These are phyloP conservation scores for Diphasiastrum complanatum DNA, from an alignment of 83 land plant species.

Conservation along the genomic window DNA sequence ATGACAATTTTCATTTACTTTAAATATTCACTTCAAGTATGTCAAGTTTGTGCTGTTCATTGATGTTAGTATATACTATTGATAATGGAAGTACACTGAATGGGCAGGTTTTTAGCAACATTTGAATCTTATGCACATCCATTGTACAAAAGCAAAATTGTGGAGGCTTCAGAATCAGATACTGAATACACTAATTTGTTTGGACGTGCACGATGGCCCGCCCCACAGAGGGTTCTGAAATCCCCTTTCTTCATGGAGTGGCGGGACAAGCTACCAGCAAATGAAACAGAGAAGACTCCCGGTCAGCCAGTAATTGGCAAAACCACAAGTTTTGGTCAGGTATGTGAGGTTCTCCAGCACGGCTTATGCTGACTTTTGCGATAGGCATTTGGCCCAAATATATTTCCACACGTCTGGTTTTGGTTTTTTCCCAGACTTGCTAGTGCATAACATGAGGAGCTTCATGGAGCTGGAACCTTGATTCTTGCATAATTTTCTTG, in stretches of 20 bases:
- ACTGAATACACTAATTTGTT: slow-evolving; percentile 23
- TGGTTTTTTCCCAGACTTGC: background rate
- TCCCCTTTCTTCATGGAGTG: slow-evolving; percentile 22
- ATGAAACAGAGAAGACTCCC: slow-evolving; percentile 4
- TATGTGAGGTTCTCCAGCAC: no score
- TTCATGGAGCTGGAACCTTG: no score
- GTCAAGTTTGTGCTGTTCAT: no score
- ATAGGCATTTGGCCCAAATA: no score
- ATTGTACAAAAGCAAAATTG: slow-evolving; percentile 23
- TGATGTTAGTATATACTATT: background rate
- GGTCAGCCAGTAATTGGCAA: slow-evolving; percentile 19
- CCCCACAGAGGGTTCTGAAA: slow-evolving; percentile 20
- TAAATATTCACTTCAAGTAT: no score
- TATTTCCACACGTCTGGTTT: no score
- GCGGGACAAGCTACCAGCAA: slow-evolving; percentile 28
- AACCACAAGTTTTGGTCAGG: slow-evolving; percentile 14
- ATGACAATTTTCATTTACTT: no score
- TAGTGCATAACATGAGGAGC: background rate
- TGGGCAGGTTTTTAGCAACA: slow-evolving; percentile 25
- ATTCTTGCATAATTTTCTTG: background rate
- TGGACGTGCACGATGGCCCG: slow-evolving; percentile 19
- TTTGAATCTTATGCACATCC: slow-evolving; percentile 22
- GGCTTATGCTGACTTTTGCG: no score
- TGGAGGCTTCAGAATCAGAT: slow-evolving; percentile 17
- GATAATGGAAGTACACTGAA: background rate